Base-by-base conservation (phyloP, 768 basidiomycete genomes). In the Xerocomellus dryophilus region DNA sequence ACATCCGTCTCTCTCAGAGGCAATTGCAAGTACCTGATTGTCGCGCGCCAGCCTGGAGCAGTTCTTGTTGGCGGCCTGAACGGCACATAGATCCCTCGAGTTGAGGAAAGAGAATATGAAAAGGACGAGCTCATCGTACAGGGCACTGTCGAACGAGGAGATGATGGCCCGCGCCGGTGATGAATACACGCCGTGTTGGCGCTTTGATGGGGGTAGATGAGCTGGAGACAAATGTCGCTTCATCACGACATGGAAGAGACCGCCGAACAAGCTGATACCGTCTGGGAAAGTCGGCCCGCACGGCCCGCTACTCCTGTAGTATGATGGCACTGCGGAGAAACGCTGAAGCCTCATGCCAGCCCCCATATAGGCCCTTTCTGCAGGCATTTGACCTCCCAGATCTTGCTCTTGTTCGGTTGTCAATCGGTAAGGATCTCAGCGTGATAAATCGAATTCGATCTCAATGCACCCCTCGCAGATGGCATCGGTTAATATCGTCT, bases 71-170 rank as follows among this genome's bases (percentile, higher is more conserved):
- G 80, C 80, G 14, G 76, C 68, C 67, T 89, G 85, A 23, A 80
- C 72, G 11, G 76, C 66, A 64, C 90, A 91, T 27, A 92, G 81
- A 69, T 90, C 88, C 20, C 69, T 61, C 73, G 78, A 83, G 29
- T 81, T 77, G 36, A 92, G 76, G 70, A 84, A 78, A 2, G 88
- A 83, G 74, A 92, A 88, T 50, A 91, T 83, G 62, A 76, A 78
- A 20, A 91, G 74, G 43, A 90, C 73, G 43, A 92, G 79, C 71
- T 92, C 89, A 61, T 92, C 90, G 64, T 82, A 91, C 40, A 91
- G 71, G 5, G 79, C 73, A 51, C 69, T 74, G 56, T 85, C 80
- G 61, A 88, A 82, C 15, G 74, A 76, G 31, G 71, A 56, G 56
- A 63, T 41, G 25, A 56, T 43, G 6, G 50, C 60, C 27, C 56